Conservation (phyloP, 495 filamentous ascomycete genomes). For the Penicillium desertorum region DNA sequence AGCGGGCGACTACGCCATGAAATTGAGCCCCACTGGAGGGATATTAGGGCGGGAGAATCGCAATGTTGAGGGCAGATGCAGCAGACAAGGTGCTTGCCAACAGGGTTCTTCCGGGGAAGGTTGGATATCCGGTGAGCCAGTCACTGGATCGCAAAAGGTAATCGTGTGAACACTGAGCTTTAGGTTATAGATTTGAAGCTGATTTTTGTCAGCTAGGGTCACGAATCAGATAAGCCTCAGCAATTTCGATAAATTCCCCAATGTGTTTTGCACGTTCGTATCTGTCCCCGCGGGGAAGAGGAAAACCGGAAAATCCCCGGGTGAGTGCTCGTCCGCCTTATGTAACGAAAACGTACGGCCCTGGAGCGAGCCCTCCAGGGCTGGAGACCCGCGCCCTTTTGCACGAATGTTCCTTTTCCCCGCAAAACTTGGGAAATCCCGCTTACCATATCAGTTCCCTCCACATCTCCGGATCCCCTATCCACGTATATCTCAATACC, state of each 20-base stretch:
- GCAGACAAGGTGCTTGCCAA: conserved; percentile 1
- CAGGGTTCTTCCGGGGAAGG: conserved; percentile 22
- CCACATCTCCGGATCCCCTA: conserved; percentile 1
- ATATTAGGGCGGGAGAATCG: conserved; percentile 6
- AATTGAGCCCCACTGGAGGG: conserved; percentile 10
- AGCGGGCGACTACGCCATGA: conserved; percentile 22
- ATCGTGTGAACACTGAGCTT: conserved; percentile 8
- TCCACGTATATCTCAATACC: not conserved
- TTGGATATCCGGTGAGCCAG: conserved; percentile 24
- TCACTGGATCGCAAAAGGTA: conserved; percentile 22
- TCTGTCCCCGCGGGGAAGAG: conserved; percentile 28
- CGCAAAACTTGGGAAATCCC: conserved; percentile 15
- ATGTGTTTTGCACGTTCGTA: not conserved
- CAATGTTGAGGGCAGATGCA: conserved; percentile 2
- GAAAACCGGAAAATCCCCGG: conserved; percentile 21
- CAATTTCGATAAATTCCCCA: not conserved
- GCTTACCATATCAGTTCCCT: conserved; percentile 10
- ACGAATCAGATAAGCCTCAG: not conserved
- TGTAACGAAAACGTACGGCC: not conserved
- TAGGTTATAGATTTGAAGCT: not conserved
- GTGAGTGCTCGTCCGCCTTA: conserved; percentile 27
- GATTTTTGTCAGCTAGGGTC: not conserved
- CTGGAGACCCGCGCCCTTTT: not conserved
- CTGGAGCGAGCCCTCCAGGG: too few species aligned
- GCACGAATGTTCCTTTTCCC: conserved; percentile 6